phyloP scores from a whole-genome alignment of 495 filamentous ascomycete genomes.

The Hyphodiscus hymeniophilus region DNA sequence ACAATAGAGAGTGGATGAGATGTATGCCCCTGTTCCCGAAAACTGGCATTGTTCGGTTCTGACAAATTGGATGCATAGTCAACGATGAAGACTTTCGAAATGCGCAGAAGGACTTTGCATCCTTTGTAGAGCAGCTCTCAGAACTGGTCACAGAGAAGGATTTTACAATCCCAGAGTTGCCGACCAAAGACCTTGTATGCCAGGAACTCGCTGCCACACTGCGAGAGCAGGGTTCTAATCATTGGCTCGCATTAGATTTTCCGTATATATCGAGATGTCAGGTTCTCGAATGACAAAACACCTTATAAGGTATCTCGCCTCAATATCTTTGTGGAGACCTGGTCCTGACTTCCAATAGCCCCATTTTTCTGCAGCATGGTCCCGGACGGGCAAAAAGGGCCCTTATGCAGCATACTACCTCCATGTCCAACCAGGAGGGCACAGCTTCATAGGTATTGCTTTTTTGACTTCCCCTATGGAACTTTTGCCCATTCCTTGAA shows the following conservation, averaged over 20 bases:
- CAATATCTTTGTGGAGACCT: too few species aligned
- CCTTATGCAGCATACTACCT: slow-evolving; percentile 82
- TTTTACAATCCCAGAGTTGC: slow-evolving; percentile 73
- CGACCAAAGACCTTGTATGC: slow-evolving; percentile 58
- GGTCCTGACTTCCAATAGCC: too few species aligned
- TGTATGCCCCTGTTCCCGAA: slow-evolving; percentile 5
- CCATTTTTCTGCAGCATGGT: slow-evolving; percentile 72
- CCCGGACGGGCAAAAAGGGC: slow-evolving; percentile 75
- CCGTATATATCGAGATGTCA: slow-evolving; percentile 75
- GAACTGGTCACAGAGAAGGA: slow-evolving; percentile 62
- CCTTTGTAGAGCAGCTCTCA: slow-evolving; percentile 62
- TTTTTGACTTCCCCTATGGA: not conserved
- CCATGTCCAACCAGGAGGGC: slow-evolving; percentile 48
- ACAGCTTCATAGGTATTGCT: slow-evolving; percentile 54
- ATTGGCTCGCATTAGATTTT: slow-evolving; percentile 38
- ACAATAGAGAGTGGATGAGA: slow-evolving; percentile 77
- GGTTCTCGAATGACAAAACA: slow-evolving; percentile 70
- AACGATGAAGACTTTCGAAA: slow-evolving; percentile 70
- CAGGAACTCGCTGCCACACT: too few species aligned
- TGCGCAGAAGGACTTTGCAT: slow-evolving; percentile 69
- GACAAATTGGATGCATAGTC: not conserved
- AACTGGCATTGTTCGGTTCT: slow-evolving; percentile 31
- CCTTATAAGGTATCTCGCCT: slow-evolving; percentile 86
- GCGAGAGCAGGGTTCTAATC: too few species aligned
- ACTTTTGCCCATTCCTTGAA: not conserved